Evolutionary conservation across 257 asterid species (phyloP).

Genomic region (Penstemon eatonii): DNA sequence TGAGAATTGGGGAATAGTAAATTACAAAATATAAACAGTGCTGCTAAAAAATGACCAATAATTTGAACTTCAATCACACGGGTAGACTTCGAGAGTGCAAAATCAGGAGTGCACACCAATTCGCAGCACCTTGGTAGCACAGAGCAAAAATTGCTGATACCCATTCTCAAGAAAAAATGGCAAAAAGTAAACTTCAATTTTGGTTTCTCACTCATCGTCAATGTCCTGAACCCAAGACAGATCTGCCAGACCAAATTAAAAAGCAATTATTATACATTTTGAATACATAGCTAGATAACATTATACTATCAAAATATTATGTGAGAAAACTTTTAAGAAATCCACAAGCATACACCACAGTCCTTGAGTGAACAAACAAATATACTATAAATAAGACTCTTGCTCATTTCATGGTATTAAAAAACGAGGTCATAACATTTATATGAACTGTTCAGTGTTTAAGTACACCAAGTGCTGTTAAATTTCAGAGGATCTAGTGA

Average conservation of each 20-base stretch:
- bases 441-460: background rate
- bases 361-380: background rate
- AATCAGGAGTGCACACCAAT: conserved; percentile 16
- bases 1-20: conserved; percentile 30
- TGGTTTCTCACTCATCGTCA: conserved; percentile 31
- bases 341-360: background rate
- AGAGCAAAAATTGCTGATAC: conserved; percentile 18
- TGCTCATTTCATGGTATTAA: background rate
- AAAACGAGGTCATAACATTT: background rate
- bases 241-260: conserved; percentile 38
- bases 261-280: background rate
- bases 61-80: conserved; percentile 18
- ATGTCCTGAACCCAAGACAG: conserved; percentile 53
- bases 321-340: background rate
- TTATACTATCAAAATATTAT: background rate
- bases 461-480: no score
- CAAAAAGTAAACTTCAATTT: conserved; percentile 3
- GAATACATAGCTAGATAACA: background rate
- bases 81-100: conserved; percentile 27
- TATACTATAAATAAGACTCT: background rate
- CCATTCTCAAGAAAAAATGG: conserved; percentile 23
- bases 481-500: no score
- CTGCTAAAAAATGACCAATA: conserved; percentile 29
- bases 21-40: conserved; percentile 26
- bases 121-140: conserved; percentile 25